These are phyloP conservation scores for Podaxis sp. DNA, from an alignment of 768 basidiomycete species.

Conservation along the genomic window DNA sequence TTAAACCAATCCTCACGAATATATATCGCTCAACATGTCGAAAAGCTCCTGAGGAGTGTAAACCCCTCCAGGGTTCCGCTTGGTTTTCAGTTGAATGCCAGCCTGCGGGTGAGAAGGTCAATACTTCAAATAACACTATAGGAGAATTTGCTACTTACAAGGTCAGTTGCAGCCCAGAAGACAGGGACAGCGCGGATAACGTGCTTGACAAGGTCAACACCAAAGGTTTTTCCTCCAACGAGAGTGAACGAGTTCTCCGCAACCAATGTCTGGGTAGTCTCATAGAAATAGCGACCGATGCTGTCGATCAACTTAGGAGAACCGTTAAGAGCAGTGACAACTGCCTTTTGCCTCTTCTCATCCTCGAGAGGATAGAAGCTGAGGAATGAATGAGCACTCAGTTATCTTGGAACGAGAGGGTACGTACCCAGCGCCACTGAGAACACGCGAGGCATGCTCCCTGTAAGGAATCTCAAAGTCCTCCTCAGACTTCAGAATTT, in stretches of 20 bases:
- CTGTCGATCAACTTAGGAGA: constrained; percentile 47
- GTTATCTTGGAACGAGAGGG: neutral
- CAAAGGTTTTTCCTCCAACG: constrained; percentile 51
- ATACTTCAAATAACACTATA: neutral
- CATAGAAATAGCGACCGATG: constrained; percentile 63
- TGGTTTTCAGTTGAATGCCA: constrained; percentile 69
- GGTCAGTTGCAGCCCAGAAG: constrained; percentile 66
- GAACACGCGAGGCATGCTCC: constrained; percentile 48
- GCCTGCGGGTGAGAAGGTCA: constrained; percentile 41
- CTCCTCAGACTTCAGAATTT: constrained; percentile 47
- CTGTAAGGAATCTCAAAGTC: constrained; percentile 51
- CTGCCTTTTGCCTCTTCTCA: constrained; percentile 46
- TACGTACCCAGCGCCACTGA: constrained; percentile 60
- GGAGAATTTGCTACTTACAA: constrained; percentile 46
- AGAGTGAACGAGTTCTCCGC: constrained; percentile 49
- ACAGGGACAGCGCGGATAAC: constrained; percentile 67
- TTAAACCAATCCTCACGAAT: neutral
- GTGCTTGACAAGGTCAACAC: constrained; percentile 67
- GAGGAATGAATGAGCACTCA: constrained; percentile 9
- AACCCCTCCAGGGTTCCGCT: constrained; percentile 48
- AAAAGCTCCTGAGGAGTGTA: constrained; percentile 66
- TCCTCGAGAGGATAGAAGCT: constrained; percentile 71
- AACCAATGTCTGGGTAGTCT: constrained; percentile 62
- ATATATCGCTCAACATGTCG: constrained; percentile 44
- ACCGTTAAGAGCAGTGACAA: constrained; percentile 47